Evolutionary conservation across 805 yeast genomes (phyloP).

Genomic region (Saturnispora bothae): DNA sequence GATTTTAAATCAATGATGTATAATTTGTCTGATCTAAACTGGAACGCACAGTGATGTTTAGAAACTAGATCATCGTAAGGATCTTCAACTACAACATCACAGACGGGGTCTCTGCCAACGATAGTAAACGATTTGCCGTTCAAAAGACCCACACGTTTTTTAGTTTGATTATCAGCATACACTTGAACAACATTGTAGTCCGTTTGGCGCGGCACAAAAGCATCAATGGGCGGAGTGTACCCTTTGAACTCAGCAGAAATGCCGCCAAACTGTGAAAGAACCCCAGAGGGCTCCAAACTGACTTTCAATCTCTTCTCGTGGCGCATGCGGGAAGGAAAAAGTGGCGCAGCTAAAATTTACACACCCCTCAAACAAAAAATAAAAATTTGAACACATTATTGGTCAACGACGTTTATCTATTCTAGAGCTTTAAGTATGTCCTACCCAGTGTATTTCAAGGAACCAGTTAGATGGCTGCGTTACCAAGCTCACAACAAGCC

Average conservation of each 20-base stretch:
- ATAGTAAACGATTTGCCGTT: slow-evolving; percentile 21
- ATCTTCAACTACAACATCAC: slow-evolving; percentile 14
- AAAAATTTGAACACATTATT: background rate
- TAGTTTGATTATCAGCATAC: no score
- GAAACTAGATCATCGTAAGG: slow-evolving; percentile 18
- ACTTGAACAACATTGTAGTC: slow-evolving; percentile 12
- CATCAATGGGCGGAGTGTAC: slow-evolving; percentile 18
- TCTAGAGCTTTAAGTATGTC: slow-evolving; percentile 12
- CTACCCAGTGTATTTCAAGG: slow-evolving; percentile 47
- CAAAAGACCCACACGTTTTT: no score
- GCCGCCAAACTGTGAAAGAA: no score
- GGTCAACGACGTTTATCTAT: background rate
- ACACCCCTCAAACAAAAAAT: background rate
- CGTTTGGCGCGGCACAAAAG: slow-evolving; percentile 12
- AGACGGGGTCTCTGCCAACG: slow-evolving; percentile 18
- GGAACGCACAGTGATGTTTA: slow-evolving; percentile 23
- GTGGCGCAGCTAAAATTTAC: background rate
- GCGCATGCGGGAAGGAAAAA: background rate
- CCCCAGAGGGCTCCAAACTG: slow-evolving; percentile 13
- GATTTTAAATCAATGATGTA: slow-evolving; percentile 23
- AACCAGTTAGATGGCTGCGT: slow-evolving; percentile 61
- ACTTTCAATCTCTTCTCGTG: slow-evolving; percentile 8
- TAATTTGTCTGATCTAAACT: slow-evolving; percentile 16
- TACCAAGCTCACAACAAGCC: slow-evolving; percentile 71
- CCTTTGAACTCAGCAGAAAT: background rate